A percentile compares a stretch with the other conserved stretches of the same genome.
Conservation (phyloP, 495 filamentous ascomycete species). For the Mycothermus thermophilus region DNA sequence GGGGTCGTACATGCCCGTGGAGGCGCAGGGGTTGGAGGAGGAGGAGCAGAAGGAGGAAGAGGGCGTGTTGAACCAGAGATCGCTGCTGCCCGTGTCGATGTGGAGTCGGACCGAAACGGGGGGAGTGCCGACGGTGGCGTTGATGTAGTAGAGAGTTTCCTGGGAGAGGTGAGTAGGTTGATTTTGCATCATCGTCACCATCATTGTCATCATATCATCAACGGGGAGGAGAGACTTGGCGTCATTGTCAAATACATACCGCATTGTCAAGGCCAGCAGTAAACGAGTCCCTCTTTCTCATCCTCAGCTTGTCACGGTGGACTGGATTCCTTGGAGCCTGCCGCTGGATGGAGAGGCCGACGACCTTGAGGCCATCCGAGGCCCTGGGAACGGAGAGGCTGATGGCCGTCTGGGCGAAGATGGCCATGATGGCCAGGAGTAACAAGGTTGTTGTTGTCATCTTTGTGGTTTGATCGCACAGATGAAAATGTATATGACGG, state of each 20-base stretch:
- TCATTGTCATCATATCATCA: background rate
- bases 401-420: constrained; percentile 7
- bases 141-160: constrained; percentile 57
- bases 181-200: no score
- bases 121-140: constrained; percentile 60
- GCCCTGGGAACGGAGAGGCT: constrained; percentile 10
- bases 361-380: constrained; percentile 24
- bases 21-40: constrained; percentile 33
- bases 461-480: no score
- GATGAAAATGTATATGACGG: no score
- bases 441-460: constrained; percentile 13
- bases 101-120: constrained; percentile 49
- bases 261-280: constrained; percentile 35
- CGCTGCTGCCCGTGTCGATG: constrained; percentile 76
- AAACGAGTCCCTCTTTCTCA: constrained; percentile 31
- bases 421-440: constrained; percentile 14
- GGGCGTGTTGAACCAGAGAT: constrained; percentile 73
- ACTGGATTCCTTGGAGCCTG: constrained; percentile 26
- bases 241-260: constrained; percentile 25
- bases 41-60: constrained; percentile 45
- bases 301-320: constrained; percentile 30
- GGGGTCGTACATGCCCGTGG: constrained; percentile 54
- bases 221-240: no score
- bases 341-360: constrained; percentile 36
- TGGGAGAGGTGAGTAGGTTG: no score